Evolutionary conservation across 805 yeast genomes (phyloP), one percentile per base, ranked within the genome.

Genomic region (Saturnispora saitoi): DNA sequence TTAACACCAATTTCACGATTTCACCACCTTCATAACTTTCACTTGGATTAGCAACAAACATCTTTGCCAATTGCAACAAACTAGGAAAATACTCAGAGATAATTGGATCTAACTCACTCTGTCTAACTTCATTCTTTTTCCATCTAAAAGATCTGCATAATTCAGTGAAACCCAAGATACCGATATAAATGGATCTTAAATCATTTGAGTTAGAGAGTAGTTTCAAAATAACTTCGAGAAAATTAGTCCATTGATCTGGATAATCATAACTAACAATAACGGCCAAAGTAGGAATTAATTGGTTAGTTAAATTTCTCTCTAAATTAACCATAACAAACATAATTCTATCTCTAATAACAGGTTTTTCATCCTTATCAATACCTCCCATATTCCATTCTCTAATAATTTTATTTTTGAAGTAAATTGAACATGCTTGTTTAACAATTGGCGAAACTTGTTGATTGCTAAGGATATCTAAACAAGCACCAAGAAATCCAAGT

Each of bases 381-480:
- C 59, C 63, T 30, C 59, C 65, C 2, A 46, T 47, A 7, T 57
- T 56, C 98, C 98, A 93, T 51, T 75, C 72, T 43, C 77, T 74
- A 11, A 73, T 65, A 15, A 89, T 72, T 48, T 80, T 72, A 64
- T 91, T 93, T 62, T 91, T 91, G 67, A 91, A 80, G 64, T 81
- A 90, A 22, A 91, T 82, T 0, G 95, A 93, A 26, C 95, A 86
- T 8, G 96, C 88, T 49, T 80, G 73, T 56, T 83, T 78, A 45
- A 86, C 75, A 28, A 73, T 76, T 1, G 73, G 70, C 17, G 78
- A 70, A 10, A 77, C 79, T 15, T 73, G 77, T 6, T 66, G 66
- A 19, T 78, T 75, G 15, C 75, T 62, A 17, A 88, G 72, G 45
- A 89, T 82, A 60, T 86, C 91, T 42, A 91, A 68, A 63, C 95